Evolutionary conservation across 2,329 filamentous ascomycete genomes (phyloP).

Genomic region (Trichophyton mentagrophytes): DNA sequence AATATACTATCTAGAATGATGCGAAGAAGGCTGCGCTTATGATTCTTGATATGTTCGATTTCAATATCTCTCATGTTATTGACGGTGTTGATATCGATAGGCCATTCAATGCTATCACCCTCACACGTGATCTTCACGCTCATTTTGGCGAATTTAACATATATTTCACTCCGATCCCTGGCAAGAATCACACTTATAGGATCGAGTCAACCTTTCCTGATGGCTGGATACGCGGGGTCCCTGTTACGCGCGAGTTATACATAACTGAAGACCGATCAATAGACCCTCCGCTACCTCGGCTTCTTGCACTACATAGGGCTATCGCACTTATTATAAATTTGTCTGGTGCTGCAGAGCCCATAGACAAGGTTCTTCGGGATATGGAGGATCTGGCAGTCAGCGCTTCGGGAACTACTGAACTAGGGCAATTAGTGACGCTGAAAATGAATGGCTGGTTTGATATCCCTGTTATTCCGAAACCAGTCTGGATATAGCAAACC

Average conservation of each 20-base stretch:
- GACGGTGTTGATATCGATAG: constrained; percentile 26
- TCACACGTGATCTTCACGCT: background rate
- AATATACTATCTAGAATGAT: constrained; percentile 10
- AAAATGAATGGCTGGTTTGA: background rate
- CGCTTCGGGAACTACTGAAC: background rate
- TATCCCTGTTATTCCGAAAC: background rate
- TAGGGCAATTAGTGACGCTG: background rate
- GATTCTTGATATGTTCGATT: constrained; percentile 33
- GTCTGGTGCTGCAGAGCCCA: background rate
- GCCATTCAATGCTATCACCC: constrained; percentile 6
- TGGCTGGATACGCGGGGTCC: constrained; percentile 9
- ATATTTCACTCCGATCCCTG: constrained; percentile 16
- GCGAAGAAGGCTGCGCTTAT: constrained; percentile 23
- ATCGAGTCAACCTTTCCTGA: constrained; percentile 15
- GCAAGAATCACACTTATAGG: constrained; percentile 16
- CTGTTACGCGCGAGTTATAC: constrained; percentile 16
- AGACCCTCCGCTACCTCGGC: constrained; percentile 12
- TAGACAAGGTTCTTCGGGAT: background rate
- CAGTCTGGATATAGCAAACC: no score
- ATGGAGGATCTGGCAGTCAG: background rate
- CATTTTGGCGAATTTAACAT: constrained; percentile 15
- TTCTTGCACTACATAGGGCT: constrained; percentile 2
- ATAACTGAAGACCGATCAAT: constrained; percentile 18
- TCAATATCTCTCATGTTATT: constrained; percentile 24
- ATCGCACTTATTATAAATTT: constrained; percentile 4